Conservation (phyloP, 2,329 filamentous ascomycete genomes). For the Elsinoe arachidis region DNA sequence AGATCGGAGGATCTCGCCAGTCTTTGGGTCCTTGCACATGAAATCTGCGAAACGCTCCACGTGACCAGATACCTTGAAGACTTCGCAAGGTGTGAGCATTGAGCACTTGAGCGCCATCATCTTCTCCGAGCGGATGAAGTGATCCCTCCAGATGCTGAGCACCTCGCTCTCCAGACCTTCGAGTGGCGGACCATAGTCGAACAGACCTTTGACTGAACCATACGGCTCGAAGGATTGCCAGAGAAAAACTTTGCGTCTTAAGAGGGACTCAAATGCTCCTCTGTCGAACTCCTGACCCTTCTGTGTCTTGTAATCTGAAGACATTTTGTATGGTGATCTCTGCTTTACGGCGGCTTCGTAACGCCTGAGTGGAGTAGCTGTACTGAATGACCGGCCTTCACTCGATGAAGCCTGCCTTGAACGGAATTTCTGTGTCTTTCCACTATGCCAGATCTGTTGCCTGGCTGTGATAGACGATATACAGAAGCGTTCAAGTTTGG, state of each 20-base stretch:
- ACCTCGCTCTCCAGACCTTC: slow-evolving; percentile 81
- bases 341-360: slow-evolving; percentile 22
- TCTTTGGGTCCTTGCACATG: slow-evolving; percentile 91
- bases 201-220: slow-evolving; percentile 47
- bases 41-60: slow-evolving; percentile 97
- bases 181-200: slow-evolving; percentile 87
- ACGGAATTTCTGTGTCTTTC: too few relatives aligned
- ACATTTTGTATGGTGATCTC: slow-evolving; percentile 40
- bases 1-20: slow-evolving; percentile 88
- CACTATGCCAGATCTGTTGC: not conserved
- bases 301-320: slow-evolving; percentile 62
- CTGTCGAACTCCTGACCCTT: slow-evolving; percentile 88
- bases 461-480: not conserved
- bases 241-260: slow-evolving; percentile 85
- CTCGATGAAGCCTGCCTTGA: too few relatives aligned
- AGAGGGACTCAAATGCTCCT: slow-evolving; percentile 68
- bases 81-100: slow-evolving; percentile 83
- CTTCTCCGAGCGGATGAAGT: slow-evolving; percentile 87
- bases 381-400: not conserved
- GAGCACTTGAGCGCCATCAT: slow-evolving; percentile 95
- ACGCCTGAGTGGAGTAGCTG: slow-evolving; percentile 15
- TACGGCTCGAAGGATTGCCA: slow-evolving; percentile 96
- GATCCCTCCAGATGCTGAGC: slow-evolving; percentile 81
- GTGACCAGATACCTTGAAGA: slow-evolving; percentile 87
- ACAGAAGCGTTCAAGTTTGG: not conserved